A percentile compares a stretch with the other conserved stretches of the same genome.
phyloP scores from a whole-genome alignment of 2,329 filamentous ascomycete genomes.

The Pseudogymnoascus verrucosus region DNA sequence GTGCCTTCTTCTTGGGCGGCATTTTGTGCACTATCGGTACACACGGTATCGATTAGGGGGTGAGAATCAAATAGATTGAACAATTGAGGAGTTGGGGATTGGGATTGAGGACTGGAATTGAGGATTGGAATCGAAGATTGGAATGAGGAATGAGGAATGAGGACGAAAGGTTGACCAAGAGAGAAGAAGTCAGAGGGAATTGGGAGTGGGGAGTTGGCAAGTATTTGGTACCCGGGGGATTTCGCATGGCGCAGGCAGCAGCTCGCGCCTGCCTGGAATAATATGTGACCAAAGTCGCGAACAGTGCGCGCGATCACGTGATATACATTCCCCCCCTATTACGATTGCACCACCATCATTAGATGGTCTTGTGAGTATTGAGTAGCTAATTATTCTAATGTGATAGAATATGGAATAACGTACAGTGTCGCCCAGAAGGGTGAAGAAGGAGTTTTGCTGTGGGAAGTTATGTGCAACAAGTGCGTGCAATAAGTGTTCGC shows the following conservation, averaged over 20 bases:
- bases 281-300: neutral
- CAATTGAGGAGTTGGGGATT: neutral
- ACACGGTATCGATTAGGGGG: neutral
- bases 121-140: neutral
- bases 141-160: neutral
- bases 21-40: neutral
- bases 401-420: too few species aligned
- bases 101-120: neutral
- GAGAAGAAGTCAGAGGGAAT: neutral
- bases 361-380: too few species aligned
- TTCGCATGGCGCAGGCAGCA: neutral
- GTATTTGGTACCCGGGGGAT: neutral
- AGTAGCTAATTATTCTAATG: too few species aligned
- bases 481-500: too few species aligned
- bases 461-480: too few species aligned
- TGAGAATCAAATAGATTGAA: neutral
- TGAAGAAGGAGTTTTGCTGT: too few species aligned
- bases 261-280: neutral
- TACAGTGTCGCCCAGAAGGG: too few species aligned
- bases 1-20: slow-evolving; percentile 9
- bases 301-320: neutral
- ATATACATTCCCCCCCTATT: neutral
- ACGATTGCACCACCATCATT: too few species aligned
- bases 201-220: neutral
- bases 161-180: neutral